A percentile compares a stretch with the other conserved stretches of the same genome.
Evolutionary conservation across 1,284 basidiomycete species (phyloP).

Genomic region (Hemileia vastatrix): DNA sequence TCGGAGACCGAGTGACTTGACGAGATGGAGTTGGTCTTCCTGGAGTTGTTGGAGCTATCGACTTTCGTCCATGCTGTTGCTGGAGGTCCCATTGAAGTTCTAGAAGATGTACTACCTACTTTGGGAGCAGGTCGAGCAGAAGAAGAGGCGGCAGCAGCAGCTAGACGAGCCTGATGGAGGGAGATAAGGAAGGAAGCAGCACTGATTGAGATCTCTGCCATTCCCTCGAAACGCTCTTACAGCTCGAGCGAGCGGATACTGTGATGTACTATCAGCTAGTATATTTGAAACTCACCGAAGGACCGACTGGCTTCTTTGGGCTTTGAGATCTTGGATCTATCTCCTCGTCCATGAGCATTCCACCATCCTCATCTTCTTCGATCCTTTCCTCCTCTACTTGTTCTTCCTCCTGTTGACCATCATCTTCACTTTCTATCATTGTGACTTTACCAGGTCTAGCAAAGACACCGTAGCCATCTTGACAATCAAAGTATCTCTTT

Average conservation of each 20-base stretch:
- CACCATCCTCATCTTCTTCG: not conserved
- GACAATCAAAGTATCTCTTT: conserved; percentile 72
- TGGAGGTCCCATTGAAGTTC: conserved; percentile 1
- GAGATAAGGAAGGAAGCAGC: not conserved
- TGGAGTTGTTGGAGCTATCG: conserved; percentile 2
- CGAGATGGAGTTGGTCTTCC: not conserved
- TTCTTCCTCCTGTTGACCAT: conserved; percentile 24
- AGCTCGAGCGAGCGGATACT: not conserved
- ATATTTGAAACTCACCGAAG: not conserved
- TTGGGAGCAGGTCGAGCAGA: not conserved
- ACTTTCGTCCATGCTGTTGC: not conserved
- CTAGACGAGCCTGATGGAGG: not conserved
- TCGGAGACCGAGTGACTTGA: conserved; percentile 23
- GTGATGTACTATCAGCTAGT: not conserved
- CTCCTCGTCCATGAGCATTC: not conserved
- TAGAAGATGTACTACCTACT: not conserved
- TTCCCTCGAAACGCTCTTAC: not conserved
- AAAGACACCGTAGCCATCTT: conserved; percentile 72
- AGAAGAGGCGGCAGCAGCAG: not conserved
- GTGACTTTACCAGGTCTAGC: conserved; percentile 80
- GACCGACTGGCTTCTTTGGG: not conserved
- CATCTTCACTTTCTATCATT: conserved; percentile 43
- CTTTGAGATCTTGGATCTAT: not conserved
- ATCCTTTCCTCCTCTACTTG: conserved; percentile 9
- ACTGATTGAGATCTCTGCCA: not conserved